Evolutionary conservation across 1,284 basidiomycete genomes (phyloP).

Genomic region (Ceratobasidium sp.): DNA sequence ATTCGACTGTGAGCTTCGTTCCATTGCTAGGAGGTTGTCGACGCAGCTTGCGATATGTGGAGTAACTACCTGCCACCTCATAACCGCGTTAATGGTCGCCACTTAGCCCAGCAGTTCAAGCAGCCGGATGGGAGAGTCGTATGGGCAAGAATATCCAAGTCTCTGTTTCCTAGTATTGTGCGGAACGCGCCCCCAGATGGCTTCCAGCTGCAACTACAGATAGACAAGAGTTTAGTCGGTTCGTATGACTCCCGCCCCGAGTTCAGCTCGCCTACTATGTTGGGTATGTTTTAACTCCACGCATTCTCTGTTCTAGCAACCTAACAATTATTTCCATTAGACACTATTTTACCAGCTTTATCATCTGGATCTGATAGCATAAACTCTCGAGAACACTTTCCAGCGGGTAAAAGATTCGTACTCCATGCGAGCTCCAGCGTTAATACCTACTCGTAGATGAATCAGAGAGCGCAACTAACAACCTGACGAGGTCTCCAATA

Average conservation of each 20-base stretch:
- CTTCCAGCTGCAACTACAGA: constrained; percentile 15
- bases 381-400: too few relatives aligned
- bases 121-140: not conserved
- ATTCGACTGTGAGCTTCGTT: not conserved
- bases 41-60: constrained; percentile 23
- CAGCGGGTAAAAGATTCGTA: too few relatives aligned
- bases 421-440: too few relatives aligned
- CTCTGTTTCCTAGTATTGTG: constrained; percentile 5
- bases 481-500: too few relatives aligned
- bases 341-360: too few relatives aligned
- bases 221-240: not conserved
- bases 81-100: not conserved
- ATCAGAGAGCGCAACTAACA: not conserved
- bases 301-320: too few relatives aligned
- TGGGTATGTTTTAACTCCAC: constrained; percentile 1
- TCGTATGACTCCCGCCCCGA: not conserved
- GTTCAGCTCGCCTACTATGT: constrained; percentile 9
- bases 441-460: too few relatives aligned
- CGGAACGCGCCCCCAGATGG: not conserved
- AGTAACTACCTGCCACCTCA: constrained; percentile 9
- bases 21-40: constrained; percentile 6
- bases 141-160: constrained; percentile 10
- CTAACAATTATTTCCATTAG: too few relatives aligned
- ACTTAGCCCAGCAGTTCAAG: constrained; percentile 9
- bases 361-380: too few relatives aligned